Base-by-base conservation (phyloP, 352 stramenopile genomes). In the Phytophthora pluvialis region DNA sequence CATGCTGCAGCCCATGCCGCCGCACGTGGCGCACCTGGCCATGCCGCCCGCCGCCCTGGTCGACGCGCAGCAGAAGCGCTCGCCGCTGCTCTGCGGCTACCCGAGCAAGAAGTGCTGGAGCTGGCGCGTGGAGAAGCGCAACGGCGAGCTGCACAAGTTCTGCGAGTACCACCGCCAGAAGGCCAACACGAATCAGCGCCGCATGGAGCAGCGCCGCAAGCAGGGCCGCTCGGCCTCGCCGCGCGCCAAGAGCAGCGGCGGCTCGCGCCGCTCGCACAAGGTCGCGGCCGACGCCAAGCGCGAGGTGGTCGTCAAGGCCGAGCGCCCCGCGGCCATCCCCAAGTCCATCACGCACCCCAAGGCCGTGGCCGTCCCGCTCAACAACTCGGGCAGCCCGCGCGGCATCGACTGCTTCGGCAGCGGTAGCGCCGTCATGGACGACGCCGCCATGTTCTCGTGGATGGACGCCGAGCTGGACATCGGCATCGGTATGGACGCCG, bases 101-200 rank as follows among this genome's bases (percentile, higher is more conserved):
- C 83, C 83, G 53, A 92, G 83, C 81, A 93, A 93, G 64, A 91
- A 91, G 73, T 94, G 86, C 78, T 90, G 76, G 74, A 91, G 85
- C 63, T 77, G 73, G 70, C 86, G 83, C 54, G 83, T 91, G 2
- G 78, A 89, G 63, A 94, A 94, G 69, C 80, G 83, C 69, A 94
- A 93, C 45, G 86, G 86, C 43, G 82, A 91, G 72, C 72, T 93
- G 58, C 86, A 94, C 77, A 92, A 91, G 70, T 90, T 94, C 48
- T 94, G 86, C 67, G 83, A 94, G 64, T 94, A 91, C 68, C 86
- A 94, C 64, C 86, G 86, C 31, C 80, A 92, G 56, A 92, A 93
- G 64, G 83, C 83, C 64, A 94, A 92, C 73, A 90, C 82, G 35
- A 91, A 92, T 73, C 86, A 94, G 72, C 86, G 84, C 31, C 82